These are phyloP conservation scores for Leccinellum luteum DNA, from an alignment of 768 basidiomycete species.

Conservation along the genomic window DNA sequence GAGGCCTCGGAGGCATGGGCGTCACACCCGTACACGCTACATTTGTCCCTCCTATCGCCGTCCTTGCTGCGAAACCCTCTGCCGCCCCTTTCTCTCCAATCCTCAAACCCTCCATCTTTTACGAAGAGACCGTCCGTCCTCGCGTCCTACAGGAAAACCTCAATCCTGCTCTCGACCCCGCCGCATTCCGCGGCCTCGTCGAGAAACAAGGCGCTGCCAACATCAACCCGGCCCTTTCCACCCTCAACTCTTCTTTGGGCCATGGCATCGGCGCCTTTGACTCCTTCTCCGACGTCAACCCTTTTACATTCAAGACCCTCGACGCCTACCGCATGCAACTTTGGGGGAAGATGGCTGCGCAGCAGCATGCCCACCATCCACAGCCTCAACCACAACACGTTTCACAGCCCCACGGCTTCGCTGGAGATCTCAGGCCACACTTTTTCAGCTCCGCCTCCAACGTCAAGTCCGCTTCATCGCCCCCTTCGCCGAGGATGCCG, in stretches of 20 bases:
- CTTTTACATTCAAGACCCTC: conserved; percentile 84
- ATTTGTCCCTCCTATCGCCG: conserved; percentile 68
- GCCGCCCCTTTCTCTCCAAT: conserved; percentile 15
- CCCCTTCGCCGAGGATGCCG: conserved; percentile 36
- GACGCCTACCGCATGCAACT: conserved; percentile 90
- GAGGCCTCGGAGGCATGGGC: conserved; percentile 65
- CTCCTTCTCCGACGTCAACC: conserved; percentile 73
- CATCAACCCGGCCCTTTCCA: conserved; percentile 28
- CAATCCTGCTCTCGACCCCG: conserved; percentile 27
- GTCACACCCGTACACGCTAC: conserved; percentile 84
- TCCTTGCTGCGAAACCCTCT: conserved; percentile 25
- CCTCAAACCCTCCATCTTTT: conserved; percentile 31
- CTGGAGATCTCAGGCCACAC: conserved; percentile 39
- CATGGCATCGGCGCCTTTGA: conserved; percentile 56
- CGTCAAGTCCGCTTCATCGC: conserved; percentile 35
- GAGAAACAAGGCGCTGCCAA: conserved; percentile 33
- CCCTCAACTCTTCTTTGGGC: conserved; percentile 22
- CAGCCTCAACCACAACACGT: conserved; percentile 30
- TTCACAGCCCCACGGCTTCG: conserved; percentile 36
- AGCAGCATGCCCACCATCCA: conserved; percentile 46
- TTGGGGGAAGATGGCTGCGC: conserved; percentile 87
- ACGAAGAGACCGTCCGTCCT: conserved; percentile 26
- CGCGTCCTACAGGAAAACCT: conserved; percentile 24
- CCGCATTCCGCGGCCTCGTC: conserved; percentile 19
- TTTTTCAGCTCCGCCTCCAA: conserved; percentile 25